A percentile compares a stretch with the other conserved stretches of the same genome.
These are phyloP conservation scores for Fusarium nodosum DNA, from an alignment of 2,329 filamentous ascomycete genomes.

Conservation along the genomic window DNA sequence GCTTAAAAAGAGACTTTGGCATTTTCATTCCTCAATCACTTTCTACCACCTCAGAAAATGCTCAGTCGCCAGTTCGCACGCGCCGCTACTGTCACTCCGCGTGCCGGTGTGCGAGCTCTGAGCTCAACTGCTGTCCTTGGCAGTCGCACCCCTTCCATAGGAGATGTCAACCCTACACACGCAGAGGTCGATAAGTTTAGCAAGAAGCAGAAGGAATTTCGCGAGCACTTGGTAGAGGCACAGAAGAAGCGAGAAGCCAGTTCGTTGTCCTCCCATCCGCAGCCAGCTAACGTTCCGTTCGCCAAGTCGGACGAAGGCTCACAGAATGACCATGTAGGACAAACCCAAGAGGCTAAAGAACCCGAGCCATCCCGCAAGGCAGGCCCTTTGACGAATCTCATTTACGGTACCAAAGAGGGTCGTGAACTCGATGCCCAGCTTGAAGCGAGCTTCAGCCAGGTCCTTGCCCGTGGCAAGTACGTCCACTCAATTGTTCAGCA, in stretches of 20 bases:
- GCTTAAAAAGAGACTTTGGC: conserved; percentile 25
- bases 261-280: conserved; percentile 66
- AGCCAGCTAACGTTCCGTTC: conserved; percentile 61
- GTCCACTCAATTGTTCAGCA: conserved; percentile 98
- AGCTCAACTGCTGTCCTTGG: conserved; percentile 64
- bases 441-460: conserved; percentile 94
- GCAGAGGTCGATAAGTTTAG: conserved; percentile 82
- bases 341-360: conserved; percentile 68
- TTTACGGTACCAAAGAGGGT: conserved; percentile 97
- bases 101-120: conserved; percentile 68
- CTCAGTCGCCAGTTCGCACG: conserved; percentile 65
- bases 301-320: conserved; percentile 57
- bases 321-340: conserved; percentile 55
- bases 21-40: conserved; percentile 24
- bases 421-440: conserved; percentile 95
- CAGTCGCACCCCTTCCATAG: conserved; percentile 77
- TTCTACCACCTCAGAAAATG: conserved; percentile 56
- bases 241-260: conserved; percentile 89
- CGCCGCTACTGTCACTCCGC: conserved; percentile 59
- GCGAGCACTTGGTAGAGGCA: conserved; percentile 81
- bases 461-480: conserved; percentile 95
- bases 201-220: conserved; percentile 86
- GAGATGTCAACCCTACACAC: conserved; percentile 79
- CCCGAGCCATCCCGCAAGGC: conserved; percentile 74
- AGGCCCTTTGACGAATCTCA: conserved; percentile 84